A percentile compares a stretch with the other conserved stretches of the same genome.
Evolutionary conservation across 371 early-diverging fungal species (phyloP).

Genomic region (Dichotomocladium elegans): DNA sequence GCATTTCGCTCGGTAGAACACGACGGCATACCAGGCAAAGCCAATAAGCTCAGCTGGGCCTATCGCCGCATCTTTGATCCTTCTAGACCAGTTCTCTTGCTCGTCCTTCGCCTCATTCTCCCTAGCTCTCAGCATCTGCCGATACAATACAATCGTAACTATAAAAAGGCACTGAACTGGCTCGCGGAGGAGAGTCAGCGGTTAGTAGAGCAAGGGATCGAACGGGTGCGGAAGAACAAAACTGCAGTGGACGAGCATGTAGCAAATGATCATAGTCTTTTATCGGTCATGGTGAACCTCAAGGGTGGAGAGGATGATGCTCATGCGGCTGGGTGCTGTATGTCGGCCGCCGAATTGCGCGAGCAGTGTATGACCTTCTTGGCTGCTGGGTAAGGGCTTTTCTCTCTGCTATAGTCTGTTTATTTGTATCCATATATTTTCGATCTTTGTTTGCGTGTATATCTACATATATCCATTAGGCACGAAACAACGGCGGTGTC

Average conservation of each 20-base stretch:
- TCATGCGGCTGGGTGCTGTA: neutral
- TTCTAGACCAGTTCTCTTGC: constrained; percentile 11
- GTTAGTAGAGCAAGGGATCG: constrained; percentile 38
- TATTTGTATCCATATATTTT: neutral
- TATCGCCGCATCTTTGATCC: constrained; percentile 37
- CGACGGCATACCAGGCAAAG: constrained; percentile 8
- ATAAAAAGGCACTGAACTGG: neutral
- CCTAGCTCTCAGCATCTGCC: constrained; percentile 38
- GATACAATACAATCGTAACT: constrained; percentile 19
- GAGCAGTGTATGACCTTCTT: constrained; percentile 26
- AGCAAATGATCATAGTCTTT: constrained; percentile 10
- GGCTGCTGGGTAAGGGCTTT: constrained; percentile 32
- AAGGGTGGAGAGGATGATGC: constrained; percentile 16
- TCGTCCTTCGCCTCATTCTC: constrained; percentile 35
- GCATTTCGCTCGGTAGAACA: constrained; percentile 13
- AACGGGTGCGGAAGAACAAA: constrained; percentile 8
- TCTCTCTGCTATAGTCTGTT: neutral
- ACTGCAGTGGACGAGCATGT: neutral
- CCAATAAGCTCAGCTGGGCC: constrained; percentile 40
- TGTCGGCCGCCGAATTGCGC: constrained; percentile 23
- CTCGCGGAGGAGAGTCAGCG: constrained; percentile 39
- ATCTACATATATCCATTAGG: constrained; percentile 16
- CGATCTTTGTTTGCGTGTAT: neutral
- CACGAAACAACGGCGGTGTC: constrained; percentile 55
- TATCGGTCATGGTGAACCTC: constrained; percentile 31